A percentile compares a stretch with the other conserved stretches of the same genome.
Evolutionary conservation across 1,284 basidiomycete genomes (phyloP).

Genomic region (Leccinum griseonigrum): DNA sequence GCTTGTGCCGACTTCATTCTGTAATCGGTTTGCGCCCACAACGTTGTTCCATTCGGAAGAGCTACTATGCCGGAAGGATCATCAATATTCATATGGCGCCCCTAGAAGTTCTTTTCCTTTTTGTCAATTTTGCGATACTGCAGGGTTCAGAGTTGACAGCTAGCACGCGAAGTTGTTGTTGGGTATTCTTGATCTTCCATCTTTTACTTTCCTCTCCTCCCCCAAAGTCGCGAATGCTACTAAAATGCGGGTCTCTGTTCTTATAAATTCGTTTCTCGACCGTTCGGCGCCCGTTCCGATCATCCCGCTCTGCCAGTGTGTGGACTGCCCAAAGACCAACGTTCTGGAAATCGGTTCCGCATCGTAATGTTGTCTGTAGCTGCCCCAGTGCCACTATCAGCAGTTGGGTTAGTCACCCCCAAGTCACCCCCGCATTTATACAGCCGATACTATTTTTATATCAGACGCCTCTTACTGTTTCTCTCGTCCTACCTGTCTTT

Average conservation of each 20-base stretch:
- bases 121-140: background rate
- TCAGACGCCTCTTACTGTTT: background rate
- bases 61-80: conserved; percentile 27
- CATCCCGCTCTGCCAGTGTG: background rate
- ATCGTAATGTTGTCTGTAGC: background rate
- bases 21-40: conserved; percentile 19
- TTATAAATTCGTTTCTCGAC: background rate
- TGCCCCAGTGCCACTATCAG: background rate
- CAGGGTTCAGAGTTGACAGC: background rate
- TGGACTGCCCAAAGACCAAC: background rate
- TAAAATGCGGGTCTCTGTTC: background rate
- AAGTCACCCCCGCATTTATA: background rate
- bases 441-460: background rate
- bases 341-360: background rate
- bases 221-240: background rate
- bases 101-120: background rate
- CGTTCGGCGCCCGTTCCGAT: background rate
- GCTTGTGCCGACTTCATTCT: conserved; percentile 6
- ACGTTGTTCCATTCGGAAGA: background rate
- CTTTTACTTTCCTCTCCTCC: background rate
- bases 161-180: background rate
- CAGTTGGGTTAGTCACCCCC: background rate
- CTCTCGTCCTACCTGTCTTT: background rate
- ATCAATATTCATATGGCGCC: conserved; percentile 6
- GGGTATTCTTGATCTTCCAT: background rate